A percentile compares a stretch with the other conserved stretches of the same genome.
These are phyloP conservation scores for Coemansia umbellata DNA, from an alignment of 192 early-diverging fungal species.

Conservation along the genomic window DNA sequence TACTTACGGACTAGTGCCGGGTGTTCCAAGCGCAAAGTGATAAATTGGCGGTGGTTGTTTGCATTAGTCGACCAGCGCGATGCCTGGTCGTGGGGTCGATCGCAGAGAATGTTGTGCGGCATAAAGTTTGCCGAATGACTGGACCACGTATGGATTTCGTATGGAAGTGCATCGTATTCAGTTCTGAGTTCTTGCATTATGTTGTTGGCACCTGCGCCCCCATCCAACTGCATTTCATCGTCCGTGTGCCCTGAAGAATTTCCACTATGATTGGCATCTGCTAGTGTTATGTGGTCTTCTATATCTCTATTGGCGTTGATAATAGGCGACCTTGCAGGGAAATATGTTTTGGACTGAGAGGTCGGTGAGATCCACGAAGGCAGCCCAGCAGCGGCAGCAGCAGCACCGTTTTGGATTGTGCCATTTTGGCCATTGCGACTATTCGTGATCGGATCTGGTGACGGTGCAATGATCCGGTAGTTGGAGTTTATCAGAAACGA, in stretches of 20 bases:
- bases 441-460: constrained; percentile 2
- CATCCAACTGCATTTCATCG: constrained; percentile 3
- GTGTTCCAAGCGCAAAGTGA: constrained; percentile 85
- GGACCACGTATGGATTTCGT: constrained; percentile 71
- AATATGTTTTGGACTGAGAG: constrained; percentile 24
- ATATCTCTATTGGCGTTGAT: constrained; percentile 14
- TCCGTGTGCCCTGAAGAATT: too few species aligned
- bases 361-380: constrained; percentile 25
- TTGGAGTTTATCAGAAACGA: constrained; percentile 46
- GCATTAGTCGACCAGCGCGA: constrained; percentile 86
- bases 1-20: constrained; percentile 78
- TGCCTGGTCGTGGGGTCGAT: constrained; percentile 82
- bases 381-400: constrained; percentile 5
- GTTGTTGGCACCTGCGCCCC: too few species aligned
- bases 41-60: constrained; percentile 89
- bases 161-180: constrained; percentile 52
- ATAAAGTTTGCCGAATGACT: constrained; percentile 81
- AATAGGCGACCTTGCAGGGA: constrained; percentile 25
- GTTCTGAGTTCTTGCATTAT: constrained; percentile 25
- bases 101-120: constrained; percentile 76
- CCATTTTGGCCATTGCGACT: background rate
- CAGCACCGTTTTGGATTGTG: background rate
- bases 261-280: too few species aligned
- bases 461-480: constrained; percentile 41
- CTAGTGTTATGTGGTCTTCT: too few species aligned